Conservation (phyloP, 352 stramenopile species). For the Globisporangium mamillatum region DNA sequence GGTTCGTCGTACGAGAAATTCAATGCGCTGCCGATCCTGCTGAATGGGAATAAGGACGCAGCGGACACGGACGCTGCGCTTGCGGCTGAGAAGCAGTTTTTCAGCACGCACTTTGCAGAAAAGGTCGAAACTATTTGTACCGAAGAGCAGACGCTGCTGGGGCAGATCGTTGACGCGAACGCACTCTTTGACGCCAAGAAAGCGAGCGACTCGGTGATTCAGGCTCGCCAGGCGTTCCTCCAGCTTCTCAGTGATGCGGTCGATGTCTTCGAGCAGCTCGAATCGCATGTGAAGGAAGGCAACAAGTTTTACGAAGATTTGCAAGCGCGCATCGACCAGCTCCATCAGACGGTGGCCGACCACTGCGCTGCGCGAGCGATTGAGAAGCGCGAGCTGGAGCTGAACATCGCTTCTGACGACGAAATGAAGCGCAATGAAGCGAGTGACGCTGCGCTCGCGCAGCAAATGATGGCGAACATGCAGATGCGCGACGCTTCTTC, state of each 20-base stretch:
- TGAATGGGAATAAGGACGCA: slow-evolving; percentile 27
- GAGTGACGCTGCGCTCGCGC: slow-evolving; percentile 49
- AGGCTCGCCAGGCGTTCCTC: slow-evolving; percentile 52
- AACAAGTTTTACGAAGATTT: slow-evolving; percentile 67
- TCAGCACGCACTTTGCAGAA: slow-evolving; percentile 52
- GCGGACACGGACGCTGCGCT: slow-evolving; percentile 33
- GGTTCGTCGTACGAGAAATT: slow-evolving; percentile 54
- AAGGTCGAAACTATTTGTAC: slow-evolving; percentile 53
- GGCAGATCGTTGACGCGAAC: slow-evolving; percentile 43
- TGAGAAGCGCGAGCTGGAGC: slow-evolving; percentile 70
- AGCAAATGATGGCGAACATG: slow-evolving; percentile 77
- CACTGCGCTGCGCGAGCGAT: slow-evolving; percentile 65
- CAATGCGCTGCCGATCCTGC: slow-evolving; percentile 47
- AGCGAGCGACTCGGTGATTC: slow-evolving; percentile 50
- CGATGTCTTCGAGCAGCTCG: slow-evolving; percentile 74
- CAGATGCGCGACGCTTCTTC: slow-evolving; percentile 25
- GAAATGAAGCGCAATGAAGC: slow-evolving; percentile 49
- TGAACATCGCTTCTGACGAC: slow-evolving; percentile 56
- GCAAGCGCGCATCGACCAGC: slow-evolving; percentile 44
- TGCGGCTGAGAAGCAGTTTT: slow-evolving; percentile 55
- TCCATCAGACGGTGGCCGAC: slow-evolving; percentile 73
- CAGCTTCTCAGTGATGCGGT: slow-evolving; percentile 62
- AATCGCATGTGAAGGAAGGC: slow-evolving; percentile 73
- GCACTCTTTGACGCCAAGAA: slow-evolving; percentile 57
- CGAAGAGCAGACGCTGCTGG: slow-evolving; percentile 45